Evolutionary conservation across 345 rosid species (phyloP), one percentile per base, ranked within the genome.

Genomic region (Acer yangbiense): DNA sequence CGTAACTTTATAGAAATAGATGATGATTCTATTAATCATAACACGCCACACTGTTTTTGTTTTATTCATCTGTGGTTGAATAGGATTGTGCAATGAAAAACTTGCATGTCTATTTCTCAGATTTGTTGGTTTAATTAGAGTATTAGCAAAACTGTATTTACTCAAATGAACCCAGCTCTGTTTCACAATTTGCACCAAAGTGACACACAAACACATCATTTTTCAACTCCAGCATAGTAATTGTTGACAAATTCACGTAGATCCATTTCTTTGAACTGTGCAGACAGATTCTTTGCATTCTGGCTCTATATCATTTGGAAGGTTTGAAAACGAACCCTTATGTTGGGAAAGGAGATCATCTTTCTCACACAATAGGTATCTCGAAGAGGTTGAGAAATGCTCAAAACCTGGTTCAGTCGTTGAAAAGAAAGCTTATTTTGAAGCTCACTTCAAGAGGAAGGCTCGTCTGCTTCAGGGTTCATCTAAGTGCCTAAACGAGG

Each of bases 271-370:
- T 77, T 48, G 35, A 71, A 70, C 52, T 82, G 66, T 61, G 71
- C 87, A 93, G 98, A 82, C 83, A 44, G 93, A 81, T 79, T 89
- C 92, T 69, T 74, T 89, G 41, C 94, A 85, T 83, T 94, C 97
- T 43, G 97, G 97, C 69, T 94, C 97, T 14, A 74, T 94, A 85
- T 94, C 97, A 21, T 94, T 94, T 79, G 98, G 98, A 21, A 93
- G 97, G 84, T 94, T 94, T 73, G 98, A 94, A 81, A 89, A 76
- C 39, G 97, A 94, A 63, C 83, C 88, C 21, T 69, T 94, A 71
- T 86, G 88, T 66, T 94, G 98, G 98, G 98, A 94, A 79, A 91
- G 87, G 78, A 86, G 95, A 72, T 94, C 98, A 39, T 91, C 98
- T 0, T 94, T 94, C 80, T 86, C 90, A n/a, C 98, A 89, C 77